Conservation (phyloP, 495 filamentous ascomycete species). For the Trichocladium uniseriatum region DNA sequence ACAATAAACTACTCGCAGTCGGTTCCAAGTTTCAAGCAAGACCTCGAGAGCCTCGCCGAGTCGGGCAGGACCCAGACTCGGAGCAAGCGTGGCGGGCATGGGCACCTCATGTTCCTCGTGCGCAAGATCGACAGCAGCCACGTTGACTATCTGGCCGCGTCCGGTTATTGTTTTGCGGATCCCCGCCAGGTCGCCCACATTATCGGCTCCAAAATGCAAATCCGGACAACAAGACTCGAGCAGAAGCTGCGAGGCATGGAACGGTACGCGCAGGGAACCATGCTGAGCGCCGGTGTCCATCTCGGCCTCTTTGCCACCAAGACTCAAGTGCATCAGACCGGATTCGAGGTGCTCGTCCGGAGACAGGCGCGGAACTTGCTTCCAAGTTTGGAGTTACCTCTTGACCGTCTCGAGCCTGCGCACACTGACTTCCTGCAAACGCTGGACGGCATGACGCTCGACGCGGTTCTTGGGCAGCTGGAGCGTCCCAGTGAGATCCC, state of each 20-base stretch:
- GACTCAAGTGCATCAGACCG: constrained; percentile 50
- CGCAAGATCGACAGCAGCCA: constrained; percentile 46
- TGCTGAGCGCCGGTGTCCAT: constrained; percentile 59
- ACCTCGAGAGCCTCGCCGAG: constrained; percentile 16
- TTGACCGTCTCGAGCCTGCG: constrained; percentile 46
- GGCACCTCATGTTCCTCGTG: constrained; percentile 75
- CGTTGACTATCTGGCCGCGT: constrained; percentile 52
- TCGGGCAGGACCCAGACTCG: constrained; percentile 20
- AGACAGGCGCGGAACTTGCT: constrained; percentile 55
- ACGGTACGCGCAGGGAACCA: constrained; percentile 43
- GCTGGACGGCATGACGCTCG: constrained; percentile 51
- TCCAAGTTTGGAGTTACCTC: constrained; percentile 52
- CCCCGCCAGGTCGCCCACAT: constrained; percentile 57
- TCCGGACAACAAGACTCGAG: constrained; percentile 46
- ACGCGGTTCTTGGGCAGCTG: constrained; percentile 42
- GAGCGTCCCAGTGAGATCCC: constrained; percentile 25
- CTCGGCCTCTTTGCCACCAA: constrained; percentile 67
- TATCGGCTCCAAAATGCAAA: constrained; percentile 63
- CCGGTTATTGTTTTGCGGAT: constrained; percentile 69
- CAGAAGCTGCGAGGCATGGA: constrained; percentile 52
- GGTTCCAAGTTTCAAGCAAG: not conserved
- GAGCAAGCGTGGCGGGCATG: constrained; percentile 43
- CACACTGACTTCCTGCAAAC: constrained; percentile 49
- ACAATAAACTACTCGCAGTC: not conserved
- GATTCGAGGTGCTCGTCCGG: constrained; percentile 67